Evolutionary conservation across 345 rosid genomes (phyloP), one percentile per base, ranked within the genome.

Genomic region (Murraya paniculata): DNA sequence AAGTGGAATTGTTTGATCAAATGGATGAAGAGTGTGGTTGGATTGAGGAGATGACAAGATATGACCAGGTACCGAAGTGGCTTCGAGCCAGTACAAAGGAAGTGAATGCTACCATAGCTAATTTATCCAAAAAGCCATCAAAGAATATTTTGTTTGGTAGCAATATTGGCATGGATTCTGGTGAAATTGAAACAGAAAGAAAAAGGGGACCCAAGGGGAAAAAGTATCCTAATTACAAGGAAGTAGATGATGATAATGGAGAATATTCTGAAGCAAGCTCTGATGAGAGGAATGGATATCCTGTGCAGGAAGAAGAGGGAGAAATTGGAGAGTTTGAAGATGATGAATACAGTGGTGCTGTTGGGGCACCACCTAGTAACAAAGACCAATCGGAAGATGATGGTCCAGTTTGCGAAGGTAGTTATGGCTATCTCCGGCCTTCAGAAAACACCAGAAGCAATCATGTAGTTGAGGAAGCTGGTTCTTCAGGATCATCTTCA

Each of bases 21-120:
- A 97, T 97, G 99, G 99, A 97, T 87, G 99, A 94, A 86, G 99
- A 97, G 72, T 82, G 90, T 77, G 94, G 92, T 81, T 97, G 98
- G 98, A 89, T 85, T 9, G 93, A 90, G 84, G 98, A 97, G 84
- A 97, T 97, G 99, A 94, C 94, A 41, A 87, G 83, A 82, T 89
- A 90, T 85, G 97, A 94, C 75, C 89, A 90, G 89, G 98, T 97
- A 58, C 99, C 99, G n/a, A 88, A 89, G 86, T 97, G 99, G 99
- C 97, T 97, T 82, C 89, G 98, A 81, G 92, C 96, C 62, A 87
- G 92, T 82, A 84, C 96, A 59, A 87, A 78, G 79, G 99, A 97
- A 78, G 98, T 97, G 83, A 90, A 91, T 84, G 39, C 89, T 76
- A 67, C 86, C 56, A 74, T 97, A 80, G 90, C 94, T 79, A 85